Evolutionary conservation across 306 rosid species (phyloP), one percentile per base, ranked within the genome.

Genomic region (Hippophae rhamnoides): DNA sequence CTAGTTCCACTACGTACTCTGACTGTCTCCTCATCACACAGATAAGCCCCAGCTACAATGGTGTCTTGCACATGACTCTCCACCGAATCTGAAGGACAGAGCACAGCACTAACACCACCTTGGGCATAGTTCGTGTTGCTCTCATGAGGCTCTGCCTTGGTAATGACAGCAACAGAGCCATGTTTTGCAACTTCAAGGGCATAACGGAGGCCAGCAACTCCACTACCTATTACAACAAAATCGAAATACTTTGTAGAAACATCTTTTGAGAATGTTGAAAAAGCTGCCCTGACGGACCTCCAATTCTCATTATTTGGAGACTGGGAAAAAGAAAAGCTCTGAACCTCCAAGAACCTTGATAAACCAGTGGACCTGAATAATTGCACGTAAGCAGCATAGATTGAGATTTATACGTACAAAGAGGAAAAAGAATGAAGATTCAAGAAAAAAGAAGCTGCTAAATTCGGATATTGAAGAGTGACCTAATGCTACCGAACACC

Each of bases 81-180:
- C 64, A 92, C 96, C 1, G 98, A 92, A 67, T 92, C 98, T 47
- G 82, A 79, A 67, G 95, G 93, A 77, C 84, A 78, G 41, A 92
- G 82, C 58, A 92, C 96, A 51, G 96, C 93, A 68, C 98, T 92
- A 67, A 92, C 95, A 71, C 98, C 98, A 59, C 98, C 98, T 78
- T 92, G 98, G 75, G 98, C 98, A 64, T 92, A 92, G 63, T 92
- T 92, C 25, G 98, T 92, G 76, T 85, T 92, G 80, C 96, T 87
- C 78, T 92, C 98, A 67, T 92, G 95, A 67, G 98, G 83, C 75
- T 92, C 98, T 9, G 96, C 94, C 70, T 92, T 92, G 53, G 98
- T 87, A 67, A 87, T 82, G 77, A 92, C 89, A 7, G 98, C 98
- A 65, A 92, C 98, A 62, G 95, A 76, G 64, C 96, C 96, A 69